These are phyloP conservation scores for Aspergillus carlsbadensis DNA, from an alignment of 495 filamentous ascomycete species.

Conservation along the genomic window DNA sequence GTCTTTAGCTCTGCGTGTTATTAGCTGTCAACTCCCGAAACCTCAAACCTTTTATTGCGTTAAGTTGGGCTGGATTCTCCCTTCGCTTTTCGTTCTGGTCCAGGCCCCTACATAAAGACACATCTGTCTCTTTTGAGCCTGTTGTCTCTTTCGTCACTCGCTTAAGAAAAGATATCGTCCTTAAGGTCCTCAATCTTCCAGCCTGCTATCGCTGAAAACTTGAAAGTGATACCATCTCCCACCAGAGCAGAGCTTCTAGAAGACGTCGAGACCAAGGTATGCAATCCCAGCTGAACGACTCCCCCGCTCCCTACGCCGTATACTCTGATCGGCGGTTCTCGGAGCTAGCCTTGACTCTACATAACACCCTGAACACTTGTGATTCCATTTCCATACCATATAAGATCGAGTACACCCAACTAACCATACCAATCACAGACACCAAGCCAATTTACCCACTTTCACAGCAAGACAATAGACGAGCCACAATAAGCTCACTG, in stretches of 20 bases:
- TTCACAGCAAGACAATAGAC: background rate
- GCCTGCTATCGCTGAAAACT: too few relatives aligned
- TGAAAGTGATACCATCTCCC: too few relatives aligned
- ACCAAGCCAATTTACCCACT: background rate
- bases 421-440: background rate
- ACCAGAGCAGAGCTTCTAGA: too few relatives aligned
- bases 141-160: background rate
- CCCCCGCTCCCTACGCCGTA: background rate
- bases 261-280: too few relatives aligned
- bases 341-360: constrained; percentile 5
- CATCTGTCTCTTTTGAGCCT: too few relatives aligned
- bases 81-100: too few relatives aligned
- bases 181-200: background rate
- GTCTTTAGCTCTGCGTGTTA: background rate
- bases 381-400: constrained; percentile 1
- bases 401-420: background rate
- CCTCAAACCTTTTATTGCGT: background rate
- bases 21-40: constrained; percentile 6
- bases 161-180: background rate
- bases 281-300: too few relatives aligned
- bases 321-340: constrained; percentile 9
- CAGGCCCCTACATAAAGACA: constrained; percentile 1
- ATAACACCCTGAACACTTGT: too few relatives aligned
- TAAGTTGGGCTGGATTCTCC: background rate
- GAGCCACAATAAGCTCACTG: background rate